Evolutionary conservation across 257 asterid species (phyloP).

Genomic region (Solanum virginianum): DNA sequence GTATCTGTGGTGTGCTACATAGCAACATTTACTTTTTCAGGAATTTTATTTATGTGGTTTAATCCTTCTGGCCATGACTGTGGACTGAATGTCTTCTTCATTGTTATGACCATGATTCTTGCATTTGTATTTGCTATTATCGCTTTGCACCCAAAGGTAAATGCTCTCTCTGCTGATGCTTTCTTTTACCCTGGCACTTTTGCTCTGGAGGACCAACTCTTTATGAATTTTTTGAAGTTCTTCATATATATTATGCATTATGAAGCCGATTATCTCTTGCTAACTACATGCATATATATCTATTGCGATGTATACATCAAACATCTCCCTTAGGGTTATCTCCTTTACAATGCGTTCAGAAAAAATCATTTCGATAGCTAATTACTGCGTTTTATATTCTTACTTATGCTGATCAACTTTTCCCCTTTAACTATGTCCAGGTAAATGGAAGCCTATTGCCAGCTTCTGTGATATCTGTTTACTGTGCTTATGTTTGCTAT

Average conservation of each 20-base stretch:
- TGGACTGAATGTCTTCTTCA: conserved; percentile 87
- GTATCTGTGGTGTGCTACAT: conserved; percentile 73
- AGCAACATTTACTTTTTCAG: conserved; percentile 53
- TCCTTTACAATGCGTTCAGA: not conserved
- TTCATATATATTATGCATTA: not conserved
- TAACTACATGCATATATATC: not conserved
- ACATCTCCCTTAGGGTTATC: not conserved
- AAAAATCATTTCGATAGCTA: not conserved
- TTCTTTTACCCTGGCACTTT: not conserved
- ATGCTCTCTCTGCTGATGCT: not conserved
- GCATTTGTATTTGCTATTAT: conserved; percentile 62
- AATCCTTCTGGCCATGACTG: conserved; percentile 91
- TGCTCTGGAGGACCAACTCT: not conserved
- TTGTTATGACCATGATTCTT: conserved; percentile 79
- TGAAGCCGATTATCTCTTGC: not conserved
- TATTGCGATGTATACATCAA: not conserved
- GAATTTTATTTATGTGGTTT: conserved; percentile 94
- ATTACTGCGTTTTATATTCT: not conserved
- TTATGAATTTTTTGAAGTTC: not conserved
- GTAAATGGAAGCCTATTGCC: conserved; percentile 96
- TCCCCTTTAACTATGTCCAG: conserved; percentile 21
- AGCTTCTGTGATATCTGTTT: conserved; percentile 85
- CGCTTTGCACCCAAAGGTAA: conserved; percentile 83
- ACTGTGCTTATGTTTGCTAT: conserved; percentile 89
- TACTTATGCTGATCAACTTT: not conserved